phyloP scores from a whole-genome alignment of 148 eudicot genomes.

The Salicornia ramosissima region DNA sequence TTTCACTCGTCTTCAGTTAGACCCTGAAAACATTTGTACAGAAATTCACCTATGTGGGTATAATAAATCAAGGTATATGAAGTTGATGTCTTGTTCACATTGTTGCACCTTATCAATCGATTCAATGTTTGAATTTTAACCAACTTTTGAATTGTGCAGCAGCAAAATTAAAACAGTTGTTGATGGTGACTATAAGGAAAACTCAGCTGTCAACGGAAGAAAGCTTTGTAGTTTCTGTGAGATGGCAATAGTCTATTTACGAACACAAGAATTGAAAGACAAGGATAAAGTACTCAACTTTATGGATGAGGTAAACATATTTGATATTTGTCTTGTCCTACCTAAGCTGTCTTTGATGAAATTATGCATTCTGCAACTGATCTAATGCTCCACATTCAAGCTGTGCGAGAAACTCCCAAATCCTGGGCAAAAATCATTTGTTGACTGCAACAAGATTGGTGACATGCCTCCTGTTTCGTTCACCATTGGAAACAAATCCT shows the following conservation, averaged over 20 bases:
- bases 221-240: constrained; percentile 36
- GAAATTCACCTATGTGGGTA: constrained; percentile 26
- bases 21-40: constrained; percentile 27
- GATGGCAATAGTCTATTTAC: constrained; percentile 33
- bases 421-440: constrained; percentile 31
- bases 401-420: constrained; percentile 45
- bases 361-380: constrained; percentile 6
- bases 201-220: constrained; percentile 12
- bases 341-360: neutral
- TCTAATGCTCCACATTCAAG: constrained; percentile 10
- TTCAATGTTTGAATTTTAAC: neutral
- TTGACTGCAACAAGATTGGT: constrained; percentile 31
- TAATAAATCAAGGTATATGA: constrained; percentile 10
- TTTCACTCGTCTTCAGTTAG: constrained; percentile 25
- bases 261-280: constrained; percentile 20
- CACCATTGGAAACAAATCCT: constrained; percentile 31
- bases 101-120: neutral
- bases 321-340: neutral
- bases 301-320: constrained; percentile 34
- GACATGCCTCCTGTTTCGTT: constrained; percentile 37
- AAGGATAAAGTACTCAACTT: constrained; percentile 26
- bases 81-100: constrained; percentile 16
- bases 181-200: neutral
- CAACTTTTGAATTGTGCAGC: constrained; percentile 13
- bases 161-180: constrained; percentile 6